Evolutionary conservation across 176 grass and related monocot genomes (phyloP).

Genomic region (Zea luxurians): DNA sequence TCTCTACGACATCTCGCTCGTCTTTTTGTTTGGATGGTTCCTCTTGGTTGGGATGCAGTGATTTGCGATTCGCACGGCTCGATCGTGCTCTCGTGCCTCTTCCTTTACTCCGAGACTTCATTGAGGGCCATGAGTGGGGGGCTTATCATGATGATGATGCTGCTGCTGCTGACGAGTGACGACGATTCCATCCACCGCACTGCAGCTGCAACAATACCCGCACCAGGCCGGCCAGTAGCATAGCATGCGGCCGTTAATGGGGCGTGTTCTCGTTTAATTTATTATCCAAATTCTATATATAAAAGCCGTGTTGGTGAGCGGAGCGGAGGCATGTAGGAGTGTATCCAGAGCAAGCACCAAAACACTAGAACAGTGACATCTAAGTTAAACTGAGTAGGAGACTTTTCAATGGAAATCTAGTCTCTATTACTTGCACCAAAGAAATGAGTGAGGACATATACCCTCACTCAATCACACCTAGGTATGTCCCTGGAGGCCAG

Average conservation of each 20-base stretch:
- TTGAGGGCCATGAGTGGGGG: not conserved
- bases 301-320: too few species aligned
- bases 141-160: too few species aligned
- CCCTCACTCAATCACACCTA: too few species aligned
- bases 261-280: not conserved
- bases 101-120: conserved; percentile 1
- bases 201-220: not conserved
- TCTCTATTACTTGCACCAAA: too few species aligned
- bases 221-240: not conserved
- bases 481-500: too few species aligned
- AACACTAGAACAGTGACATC: too few species aligned
- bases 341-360: too few species aligned
- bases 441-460: too few species aligned
- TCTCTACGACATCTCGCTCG: not conserved
- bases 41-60: conserved; percentile 15
- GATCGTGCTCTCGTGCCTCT: not conserved
- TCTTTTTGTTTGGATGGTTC: conserved; percentile 32
- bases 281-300: too few species aligned
- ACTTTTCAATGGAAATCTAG: too few species aligned
- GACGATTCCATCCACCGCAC: not conserved
- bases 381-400: too few species aligned
- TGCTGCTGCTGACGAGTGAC: not conserved
- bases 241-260: conserved; percentile 3
- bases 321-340: too few species aligned
- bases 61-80: not conserved